Evolutionary conservation across 176 grass and related monocot genomes (phyloP).

Genomic region (barley (Hordeum vulgare)): DNA sequence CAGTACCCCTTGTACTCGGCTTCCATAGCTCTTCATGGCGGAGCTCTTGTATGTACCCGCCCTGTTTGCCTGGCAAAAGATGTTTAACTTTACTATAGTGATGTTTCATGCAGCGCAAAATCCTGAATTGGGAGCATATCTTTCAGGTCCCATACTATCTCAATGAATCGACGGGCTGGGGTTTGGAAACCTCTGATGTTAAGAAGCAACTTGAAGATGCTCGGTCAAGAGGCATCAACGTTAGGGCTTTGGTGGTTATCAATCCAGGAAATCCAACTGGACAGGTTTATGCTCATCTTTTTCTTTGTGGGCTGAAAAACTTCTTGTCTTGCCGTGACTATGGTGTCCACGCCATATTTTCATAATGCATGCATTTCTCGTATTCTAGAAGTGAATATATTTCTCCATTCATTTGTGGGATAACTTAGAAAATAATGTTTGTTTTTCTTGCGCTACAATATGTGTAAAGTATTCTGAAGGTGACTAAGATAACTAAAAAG

Average conservation of each 20-base stretch:
- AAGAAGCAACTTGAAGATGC: constrained; percentile 88
- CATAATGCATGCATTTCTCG: background rate
- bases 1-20: constrained; percentile 98
- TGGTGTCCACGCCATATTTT: background rate
- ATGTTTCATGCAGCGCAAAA: background rate
- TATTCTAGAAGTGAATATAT: background rate
- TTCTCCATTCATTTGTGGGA: background rate
- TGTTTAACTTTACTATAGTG: background rate
- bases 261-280: constrained; percentile 99
- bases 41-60: constrained; percentile 75
- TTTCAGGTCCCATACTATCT: constrained; percentile 95
- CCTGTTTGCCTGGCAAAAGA: background rate
- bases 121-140: constrained; percentile 19
- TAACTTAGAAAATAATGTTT: background rate
- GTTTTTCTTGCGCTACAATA: background rate
- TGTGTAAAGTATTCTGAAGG: background rate
- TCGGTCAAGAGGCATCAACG: constrained; percentile 68
- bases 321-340: background rate
- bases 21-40: constrained; percentile 95
- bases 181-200: constrained; percentile 83
- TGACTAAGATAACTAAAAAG: background rate
- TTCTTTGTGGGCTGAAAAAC: background rate
- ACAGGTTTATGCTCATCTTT: constrained; percentile 47
- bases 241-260: constrained; percentile 91
- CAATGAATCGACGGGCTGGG: constrained; percentile 88